A percentile compares a stretch with the other conserved stretches of the same genome.
Conservation (phyloP, 371 early-diverging fungal species). For the Sporodiniella umbellata region DNA sequence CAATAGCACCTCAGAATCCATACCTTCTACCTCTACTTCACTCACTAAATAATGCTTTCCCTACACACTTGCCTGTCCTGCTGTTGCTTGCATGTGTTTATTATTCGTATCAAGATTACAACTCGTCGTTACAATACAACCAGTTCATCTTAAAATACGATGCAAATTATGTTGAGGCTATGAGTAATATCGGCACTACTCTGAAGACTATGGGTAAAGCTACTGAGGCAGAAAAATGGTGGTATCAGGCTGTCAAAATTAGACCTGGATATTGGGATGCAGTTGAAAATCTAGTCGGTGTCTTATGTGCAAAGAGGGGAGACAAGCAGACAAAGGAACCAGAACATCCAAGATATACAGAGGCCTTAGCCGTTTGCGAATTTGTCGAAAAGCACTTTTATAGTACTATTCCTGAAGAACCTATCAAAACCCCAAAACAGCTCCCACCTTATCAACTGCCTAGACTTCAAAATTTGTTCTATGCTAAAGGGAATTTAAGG, state of each 20-base stretch:
- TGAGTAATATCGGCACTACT: constrained; percentile 91
- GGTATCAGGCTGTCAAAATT: constrained; percentile 81
- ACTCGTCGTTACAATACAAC: constrained; percentile 76
- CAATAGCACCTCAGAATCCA: constrained; percentile 54
- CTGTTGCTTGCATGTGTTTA: constrained; percentile 85
- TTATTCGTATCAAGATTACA: constrained; percentile 73
- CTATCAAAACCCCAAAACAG: constrained; percentile 24
- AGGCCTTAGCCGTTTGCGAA: constrained; percentile 80
- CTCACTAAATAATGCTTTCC: constrained; percentile 60
- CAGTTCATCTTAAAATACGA: constrained; percentile 76
- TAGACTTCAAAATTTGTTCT: constrained; percentile 74
- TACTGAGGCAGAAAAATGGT: constrained; percentile 80
- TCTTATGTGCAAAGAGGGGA: constrained; percentile 55
- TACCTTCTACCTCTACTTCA: constrained; percentile 57
- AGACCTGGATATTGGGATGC: constrained; percentile 94
- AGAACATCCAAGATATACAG: constrained; percentile 61
- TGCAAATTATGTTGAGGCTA: constrained; percentile 85
- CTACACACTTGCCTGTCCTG: constrained; percentile 75
- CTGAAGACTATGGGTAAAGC: constrained; percentile 74
- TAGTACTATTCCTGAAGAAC: constrained; percentile 11
- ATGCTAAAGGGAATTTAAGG: constrained; percentile 81
- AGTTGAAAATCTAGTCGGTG: constrained; percentile 82
- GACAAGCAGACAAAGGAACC: constrained; percentile 8
- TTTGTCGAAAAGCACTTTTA: constrained; percentile 70
- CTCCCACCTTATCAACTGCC: constrained; percentile 61